phyloP scores from a whole-genome alignment of 2,329 filamentous ascomycete genomes.

The Thermomyces lanuginosus region DNA sequence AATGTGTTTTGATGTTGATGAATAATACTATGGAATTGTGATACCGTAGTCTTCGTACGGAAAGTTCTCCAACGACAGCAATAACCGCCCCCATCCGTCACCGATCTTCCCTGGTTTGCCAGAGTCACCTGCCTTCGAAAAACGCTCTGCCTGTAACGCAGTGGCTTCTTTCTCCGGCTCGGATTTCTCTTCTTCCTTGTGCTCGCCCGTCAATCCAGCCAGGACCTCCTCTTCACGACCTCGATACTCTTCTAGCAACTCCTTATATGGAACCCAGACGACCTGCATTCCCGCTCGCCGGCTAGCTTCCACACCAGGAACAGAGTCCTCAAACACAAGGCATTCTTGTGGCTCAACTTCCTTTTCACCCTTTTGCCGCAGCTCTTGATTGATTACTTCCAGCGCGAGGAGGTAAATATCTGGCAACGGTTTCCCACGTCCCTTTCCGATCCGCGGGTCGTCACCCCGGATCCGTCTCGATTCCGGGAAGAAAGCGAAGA shows the following conservation, averaged over 20 bases:
- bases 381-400: slow-evolving; percentile 61
- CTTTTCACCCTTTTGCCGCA: slow-evolving; percentile 40
- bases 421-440: slow-evolving; percentile 82
- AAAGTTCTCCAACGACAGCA: slow-evolving; percentile 41
- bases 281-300: slow-evolving; percentile 87
- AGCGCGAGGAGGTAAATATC: slow-evolving; percentile 88
- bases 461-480: slow-evolving; percentile 71
- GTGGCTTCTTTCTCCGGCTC: slow-evolving; percentile 24
- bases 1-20: background rate
- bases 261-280: slow-evolving; percentile 77
- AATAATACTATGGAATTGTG: slow-evolving; percentile 9
- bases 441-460: slow-evolving; percentile 57
- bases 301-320: slow-evolving; percentile 81
- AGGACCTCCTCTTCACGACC: slow-evolving; percentile 68
- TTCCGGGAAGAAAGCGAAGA: slow-evolving; percentile 46
- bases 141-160: slow-evolving; percentile 19
- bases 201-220: slow-evolving; percentile 62
- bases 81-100: slow-evolving; percentile 44
- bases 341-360: slow-evolving; percentile 69
- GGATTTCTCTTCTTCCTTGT: slow-evolving; percentile 37
- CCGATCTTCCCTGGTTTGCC: slow-evolving; percentile 38
- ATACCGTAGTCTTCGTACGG: slow-evolving; percentile 46
- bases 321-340: slow-evolving; percentile 89
- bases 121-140: slow-evolving; percentile 16
- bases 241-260: slow-evolving; percentile 56